Base-by-base conservation (phyloP, 805 yeast species). In the Kluyveromyces siamensis region DNA sequence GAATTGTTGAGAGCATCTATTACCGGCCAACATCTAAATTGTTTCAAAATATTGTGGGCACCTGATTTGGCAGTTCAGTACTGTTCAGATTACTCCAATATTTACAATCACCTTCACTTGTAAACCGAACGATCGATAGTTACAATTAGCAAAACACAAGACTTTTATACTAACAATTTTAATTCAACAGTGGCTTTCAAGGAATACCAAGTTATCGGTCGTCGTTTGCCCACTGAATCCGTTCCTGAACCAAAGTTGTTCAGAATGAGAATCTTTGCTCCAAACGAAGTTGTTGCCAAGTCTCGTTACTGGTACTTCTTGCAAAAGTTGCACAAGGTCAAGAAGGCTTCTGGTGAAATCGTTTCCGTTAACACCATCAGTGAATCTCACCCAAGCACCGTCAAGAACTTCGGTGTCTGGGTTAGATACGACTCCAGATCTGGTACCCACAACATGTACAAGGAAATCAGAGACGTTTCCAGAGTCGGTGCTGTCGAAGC, bases 361-460 rank as follows among this genome's bases (percentile, higher is more conserved):
- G 96, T 93, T 68, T 79, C 96, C 58, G 81, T 93, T 69, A 88
- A 88, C 83, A 76, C 76, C 71, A 87, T 93, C 73, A 71, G 84
- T 72, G 99, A 93, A 81, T 78, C 89, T 72, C 87, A 81, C 81
- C 98, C 99, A 77, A 87, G 96, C 78, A 90, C 87, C 83, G 98
- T 93, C 72, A 93, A 93, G 90, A 93, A 90, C 87, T 93, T 90
- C 73, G 99, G 97, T 81, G 75, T 93, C 80, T 93, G 99, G 99
- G 86, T 93, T 75, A 90, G 99, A 83, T 93, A 93, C 87, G 99
- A 93, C 74, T 93, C 99, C 62, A 95, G 99, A 86, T 93, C 99
- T 65, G 99, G 99, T 81, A 90, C 96, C 71, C 99, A 93, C 95
- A 93, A 93, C 95, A 93, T 93, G 97, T 93, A 93, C 96, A 93